phyloP scores from a whole-genome alignment of 2,329 filamentous ascomycete species.

The Hypoxylon sp. region DNA sequence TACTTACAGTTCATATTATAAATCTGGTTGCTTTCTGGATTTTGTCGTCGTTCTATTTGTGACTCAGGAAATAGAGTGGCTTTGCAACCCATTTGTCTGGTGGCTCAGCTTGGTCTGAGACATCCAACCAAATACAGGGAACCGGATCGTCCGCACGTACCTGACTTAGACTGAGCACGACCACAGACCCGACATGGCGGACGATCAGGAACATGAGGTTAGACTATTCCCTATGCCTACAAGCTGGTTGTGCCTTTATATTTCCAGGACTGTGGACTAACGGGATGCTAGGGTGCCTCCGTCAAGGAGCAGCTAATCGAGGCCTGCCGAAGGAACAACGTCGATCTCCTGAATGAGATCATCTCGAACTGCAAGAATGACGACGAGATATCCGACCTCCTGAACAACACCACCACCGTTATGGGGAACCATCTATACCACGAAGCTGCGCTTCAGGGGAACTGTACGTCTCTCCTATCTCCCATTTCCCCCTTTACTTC shows the following conservation, averaged over 20 bases:
- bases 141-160: background rate
- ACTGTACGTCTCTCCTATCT: conserved; percentile 72
- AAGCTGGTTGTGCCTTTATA: background rate
- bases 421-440: conserved; percentile 92
- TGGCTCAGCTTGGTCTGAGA: background rate
- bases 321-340: conserved; percentile 93
- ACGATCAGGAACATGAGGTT: conserved; percentile 55
- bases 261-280: conserved; percentile 23
- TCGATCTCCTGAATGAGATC: conserved; percentile 83
- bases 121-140: conserved; percentile 4
- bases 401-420: conserved; percentile 88
- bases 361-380: conserved; percentile 73
- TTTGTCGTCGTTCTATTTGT: conserved; percentile 3
- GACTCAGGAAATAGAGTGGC: background rate
- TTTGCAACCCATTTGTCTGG: background rate
- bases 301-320: conserved; percentile 89
- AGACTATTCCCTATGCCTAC: background rate
- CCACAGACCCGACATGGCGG: conserved; percentile 49
- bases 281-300: conserved; percentile 78
- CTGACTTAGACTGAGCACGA: conserved; percentile 1
- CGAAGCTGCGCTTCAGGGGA: conserved; percentile 86
- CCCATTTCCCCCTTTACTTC: conserved; percentile 1
- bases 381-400: conserved; percentile 78
- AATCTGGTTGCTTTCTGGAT: background rate
- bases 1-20: background rate